These are phyloP conservation scores for Steccherinum ochraceum DNA, from an alignment of 768 basidiomycete genomes.

Conservation along the genomic window DNA sequence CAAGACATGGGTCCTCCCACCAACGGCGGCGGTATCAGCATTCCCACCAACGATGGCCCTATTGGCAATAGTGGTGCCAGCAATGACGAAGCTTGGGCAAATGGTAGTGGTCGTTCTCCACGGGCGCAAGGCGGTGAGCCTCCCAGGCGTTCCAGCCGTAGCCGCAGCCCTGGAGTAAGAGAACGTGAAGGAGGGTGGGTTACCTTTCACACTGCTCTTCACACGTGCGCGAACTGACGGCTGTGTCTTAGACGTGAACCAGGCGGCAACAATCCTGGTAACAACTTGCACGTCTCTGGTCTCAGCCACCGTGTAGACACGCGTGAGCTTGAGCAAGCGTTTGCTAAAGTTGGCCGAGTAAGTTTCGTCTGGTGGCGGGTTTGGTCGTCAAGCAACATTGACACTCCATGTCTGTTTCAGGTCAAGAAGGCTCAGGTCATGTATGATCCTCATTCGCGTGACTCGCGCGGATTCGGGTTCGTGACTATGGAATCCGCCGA, in stretches of 20 bases:
- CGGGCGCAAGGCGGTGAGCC: conserved; percentile 39
- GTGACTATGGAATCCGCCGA: conserved; percentile 80
- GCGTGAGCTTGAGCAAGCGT: conserved; percentile 81
- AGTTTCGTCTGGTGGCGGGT: conserved; percentile 20
- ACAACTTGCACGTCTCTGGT: conserved; percentile 61
- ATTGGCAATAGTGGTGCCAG: conserved; percentile 41
- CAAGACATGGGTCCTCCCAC: conserved; percentile 72
- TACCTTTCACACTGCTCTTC: background rate
- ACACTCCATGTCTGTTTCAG: conserved; percentile 30
- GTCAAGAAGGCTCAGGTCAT: conserved; percentile 57
- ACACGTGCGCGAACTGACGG: background rate
- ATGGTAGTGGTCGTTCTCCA: conserved; percentile 35
- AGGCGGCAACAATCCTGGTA: conserved; percentile 48
- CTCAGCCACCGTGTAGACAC: conserved; percentile 64
- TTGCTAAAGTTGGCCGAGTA: conserved; percentile 84
- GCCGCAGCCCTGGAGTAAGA: conserved; percentile 64
- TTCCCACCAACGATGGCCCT: conserved; percentile 46
- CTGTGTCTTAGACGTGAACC: conserved; percentile 17
- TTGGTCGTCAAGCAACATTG: conserved; percentile 2
- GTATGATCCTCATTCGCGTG: conserved; percentile 60
- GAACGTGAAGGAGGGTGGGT: conserved; percentile 49
- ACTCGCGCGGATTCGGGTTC: conserved; percentile 84
- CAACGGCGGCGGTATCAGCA: conserved; percentile 51
- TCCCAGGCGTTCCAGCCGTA: conserved; percentile 67
- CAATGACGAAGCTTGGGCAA: conserved; percentile 49